These are phyloP conservation scores for Cyclotella choctawhatcheeana DNA, from an alignment of 108 stramenopile species.

Conservation along the genomic window DNA sequence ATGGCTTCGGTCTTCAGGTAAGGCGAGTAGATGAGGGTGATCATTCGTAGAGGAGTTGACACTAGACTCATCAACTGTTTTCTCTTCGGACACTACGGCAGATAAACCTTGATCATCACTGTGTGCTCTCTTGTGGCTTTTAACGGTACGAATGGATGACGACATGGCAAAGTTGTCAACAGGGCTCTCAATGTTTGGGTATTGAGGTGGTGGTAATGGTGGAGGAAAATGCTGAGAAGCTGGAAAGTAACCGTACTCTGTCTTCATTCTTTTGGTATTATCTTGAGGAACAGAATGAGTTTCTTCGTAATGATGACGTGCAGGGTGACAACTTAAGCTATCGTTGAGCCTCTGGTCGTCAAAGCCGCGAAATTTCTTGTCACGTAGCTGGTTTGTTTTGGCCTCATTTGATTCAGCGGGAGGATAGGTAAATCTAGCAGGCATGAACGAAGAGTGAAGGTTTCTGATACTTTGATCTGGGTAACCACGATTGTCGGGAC, in stretches of 20 bases:
- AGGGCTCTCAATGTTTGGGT: background rate
- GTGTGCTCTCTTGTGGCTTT: background rate
- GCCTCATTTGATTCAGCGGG: background rate
- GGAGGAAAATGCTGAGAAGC: background rate
- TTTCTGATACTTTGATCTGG: slow-evolving; percentile 3
- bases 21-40: slow-evolving; percentile 38
- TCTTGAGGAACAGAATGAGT: background rate
- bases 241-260: slow-evolving; percentile 1
- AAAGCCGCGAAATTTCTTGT: slow-evolving; percentile 19
- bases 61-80: background rate
- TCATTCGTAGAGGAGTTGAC: slow-evolving; percentile 11
- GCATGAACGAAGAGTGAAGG: background rate
- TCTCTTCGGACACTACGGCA: slow-evolving; percentile 5
- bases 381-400: slow-evolving; percentile 2
- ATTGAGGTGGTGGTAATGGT: background rate
- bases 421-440: slow-evolving; percentile 1
- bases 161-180: background rate
- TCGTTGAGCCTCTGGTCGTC: slow-evolving; percentile 7
- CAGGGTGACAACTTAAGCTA: background rate
- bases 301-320: slow-evolving; percentile 6
- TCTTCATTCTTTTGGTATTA: background rate
- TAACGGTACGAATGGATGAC: background rate
- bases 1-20: slow-evolving; percentile 72
- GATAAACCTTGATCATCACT: background rate
- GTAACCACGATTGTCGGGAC: slow-evolving; percentile 4